These are phyloP conservation scores for Acanthamoeba divionensis DNA, from an alignment of 208 protist species.

Conservation along the genomic window DNA sequence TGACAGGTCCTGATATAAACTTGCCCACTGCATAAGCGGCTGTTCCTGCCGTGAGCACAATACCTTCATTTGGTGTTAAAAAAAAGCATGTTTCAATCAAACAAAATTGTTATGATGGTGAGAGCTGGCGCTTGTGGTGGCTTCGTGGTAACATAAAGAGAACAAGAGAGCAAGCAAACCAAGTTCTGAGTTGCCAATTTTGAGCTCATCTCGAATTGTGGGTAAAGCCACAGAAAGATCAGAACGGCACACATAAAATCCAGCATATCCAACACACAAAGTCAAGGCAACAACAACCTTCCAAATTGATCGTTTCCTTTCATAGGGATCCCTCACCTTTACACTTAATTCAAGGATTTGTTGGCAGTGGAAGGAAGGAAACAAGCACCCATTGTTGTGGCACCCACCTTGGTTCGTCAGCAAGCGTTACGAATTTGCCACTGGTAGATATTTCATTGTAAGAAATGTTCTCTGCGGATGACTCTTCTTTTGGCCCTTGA, in stretches of 20 bases:
- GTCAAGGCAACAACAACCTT: background rate
- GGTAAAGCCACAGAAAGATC: constrained; percentile 27
- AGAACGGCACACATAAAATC: constrained; percentile 38
- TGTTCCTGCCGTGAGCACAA: constrained; percentile 21
- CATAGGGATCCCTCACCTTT: too few relatives aligned
- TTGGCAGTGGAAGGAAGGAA: too few relatives aligned
- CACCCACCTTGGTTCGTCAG: too few relatives aligned
- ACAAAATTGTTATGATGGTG: background rate
- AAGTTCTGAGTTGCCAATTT: background rate
- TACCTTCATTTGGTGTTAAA: background rate
- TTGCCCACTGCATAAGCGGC: constrained; percentile 32
- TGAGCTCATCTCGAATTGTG: background rate
- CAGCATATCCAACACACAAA: constrained; percentile 8
- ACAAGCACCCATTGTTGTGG: too few relatives aligned
- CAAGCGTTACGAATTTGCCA: too few relatives aligned
- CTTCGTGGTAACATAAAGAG: too few relatives aligned
- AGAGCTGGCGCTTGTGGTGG: background rate
- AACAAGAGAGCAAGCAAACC: background rate
- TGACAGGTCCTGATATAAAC: background rate
- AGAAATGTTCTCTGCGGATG: too few relatives aligned
- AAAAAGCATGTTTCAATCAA: background rate
- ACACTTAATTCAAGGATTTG: too few relatives aligned
- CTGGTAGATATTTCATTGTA: too few relatives aligned
- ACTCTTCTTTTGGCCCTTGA: too few relatives aligned
- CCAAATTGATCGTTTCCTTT: background rate